These are phyloP conservation scores for Didymosphaeria variabile DNA, from an alignment of 2,329 filamentous ascomycete genomes.

Conservation along the genomic window DNA sequence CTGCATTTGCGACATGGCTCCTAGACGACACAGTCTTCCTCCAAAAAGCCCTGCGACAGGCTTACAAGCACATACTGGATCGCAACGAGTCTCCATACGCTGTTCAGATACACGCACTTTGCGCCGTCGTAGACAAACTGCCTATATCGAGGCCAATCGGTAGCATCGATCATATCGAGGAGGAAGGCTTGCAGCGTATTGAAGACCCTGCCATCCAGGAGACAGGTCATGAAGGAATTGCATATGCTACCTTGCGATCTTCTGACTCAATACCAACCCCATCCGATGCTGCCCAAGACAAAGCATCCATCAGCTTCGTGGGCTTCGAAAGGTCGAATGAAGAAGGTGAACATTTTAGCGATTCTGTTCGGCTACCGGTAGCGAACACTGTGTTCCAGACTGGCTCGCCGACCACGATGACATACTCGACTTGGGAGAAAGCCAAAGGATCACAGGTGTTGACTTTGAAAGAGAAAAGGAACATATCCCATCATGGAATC, in stretches of 20 bases:
- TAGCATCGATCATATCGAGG: slow-evolving; percentile 7
- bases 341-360: slow-evolving; percentile 6
- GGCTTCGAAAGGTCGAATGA: slow-evolving; percentile 14
- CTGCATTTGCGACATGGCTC: slow-evolving; percentile 44
- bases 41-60: slow-evolving; percentile 32
- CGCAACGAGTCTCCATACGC: background rate
- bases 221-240: slow-evolving; percentile 45
- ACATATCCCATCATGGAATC: slow-evolving; percentile 30
- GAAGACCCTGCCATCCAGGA: slow-evolving; percentile 27
- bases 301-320: slow-evolving; percentile 38
- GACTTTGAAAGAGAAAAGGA: slow-evolving; percentile 20
- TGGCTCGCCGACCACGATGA: slow-evolving; percentile 56
- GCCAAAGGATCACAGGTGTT: slow-evolving; percentile 24
- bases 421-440: slow-evolving; percentile 33
- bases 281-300: slow-evolving; percentile 22
- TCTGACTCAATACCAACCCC: slow-evolving; percentile 21
- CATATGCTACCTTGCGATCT: slow-evolving; percentile 35
- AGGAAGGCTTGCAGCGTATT: slow-evolving; percentile 11
- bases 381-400: slow-evolving; percentile 83
- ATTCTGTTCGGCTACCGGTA: slow-evolving; percentile 67
- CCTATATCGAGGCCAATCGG: slow-evolving; percentile 31
- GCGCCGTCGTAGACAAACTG: slow-evolving; percentile 50
- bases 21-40: slow-evolving; percentile 38
- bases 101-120: slow-evolving; percentile 31
- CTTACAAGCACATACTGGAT: slow-evolving; percentile 21